Evolutionary conservation across 306 rosid species (phyloP), one percentile per base, ranked within the genome.

Genomic region (Vigna nakashimae): DNA sequence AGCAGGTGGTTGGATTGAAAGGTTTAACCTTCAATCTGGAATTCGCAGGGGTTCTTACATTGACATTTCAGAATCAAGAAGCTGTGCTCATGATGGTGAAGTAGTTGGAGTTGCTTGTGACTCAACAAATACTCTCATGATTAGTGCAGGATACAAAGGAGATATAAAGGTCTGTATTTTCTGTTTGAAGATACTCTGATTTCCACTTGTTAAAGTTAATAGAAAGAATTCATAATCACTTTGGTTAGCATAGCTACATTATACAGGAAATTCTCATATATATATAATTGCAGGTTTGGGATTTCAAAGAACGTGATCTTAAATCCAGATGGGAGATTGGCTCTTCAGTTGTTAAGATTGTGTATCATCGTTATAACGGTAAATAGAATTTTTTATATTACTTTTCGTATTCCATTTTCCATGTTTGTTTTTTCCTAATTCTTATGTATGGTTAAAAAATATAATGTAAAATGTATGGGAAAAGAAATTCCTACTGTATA

Each of bases 71-170:
- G 92, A 86, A 86, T 83, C 76, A 82, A 74, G 79, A 76, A 72
- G 82, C 46, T 87, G 74, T 87, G 97, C 98, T 71, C 98, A 95
- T 86, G 88, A 87, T 66, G 84, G 97, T 70, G 98, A 92, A 78
- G 98, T 95, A 65, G 91, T 89, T 80, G 98, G 98, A 77, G 89
- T 95, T 84, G 93, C 96, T 43, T 92, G 98, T 87, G 98, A 95
- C 88, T 84, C 98, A 34, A 95, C 98, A 42, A 95, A 95, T 86
- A 88, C 96, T 74, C 85, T 81, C 70, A 79, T 95, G 91, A 92
- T 95, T 84, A 95, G 98, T 85, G 93, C 90, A 2, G 98, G 98
- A 81, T 88, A 87, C 87, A 87, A 51, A 72, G 98, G 98, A 79
- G 98, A 92, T 84, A 84, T 95, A 88, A 95, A 95, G 98, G 98